phyloP scores from a whole-genome alignment of 257 asterid species.

The Nicotiana sylvestris region DNA sequence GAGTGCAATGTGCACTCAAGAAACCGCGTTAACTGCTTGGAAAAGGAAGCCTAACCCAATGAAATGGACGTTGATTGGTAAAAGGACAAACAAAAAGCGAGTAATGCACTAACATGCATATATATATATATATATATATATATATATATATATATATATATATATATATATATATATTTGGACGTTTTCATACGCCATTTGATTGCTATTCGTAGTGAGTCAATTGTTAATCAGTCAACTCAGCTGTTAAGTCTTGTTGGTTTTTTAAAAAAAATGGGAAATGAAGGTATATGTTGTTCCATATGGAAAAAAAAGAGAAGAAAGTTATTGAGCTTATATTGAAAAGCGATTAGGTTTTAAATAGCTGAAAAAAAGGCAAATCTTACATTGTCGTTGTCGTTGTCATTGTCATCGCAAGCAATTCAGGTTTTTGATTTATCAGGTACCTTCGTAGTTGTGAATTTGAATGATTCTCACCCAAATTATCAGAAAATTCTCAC shows the following conservation, averaged over 20 bases:
- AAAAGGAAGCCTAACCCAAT: neutral
- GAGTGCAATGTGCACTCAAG: neutral
- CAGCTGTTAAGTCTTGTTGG: neutral
- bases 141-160: neutral
- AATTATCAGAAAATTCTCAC: too few relatives aligned
- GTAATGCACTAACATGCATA: neutral
- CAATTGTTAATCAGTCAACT: neutral
- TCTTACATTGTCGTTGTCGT: too few relatives aligned
- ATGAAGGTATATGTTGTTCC: too few relatives aligned
- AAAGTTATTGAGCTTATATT: too few relatives aligned
- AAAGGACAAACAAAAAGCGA: neutral
- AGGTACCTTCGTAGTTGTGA: too few relatives aligned
- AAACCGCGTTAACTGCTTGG: neutral
- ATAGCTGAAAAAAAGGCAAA: too few relatives aligned
- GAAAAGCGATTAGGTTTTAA: too few relatives aligned
- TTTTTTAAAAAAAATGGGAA: too few relatives aligned
- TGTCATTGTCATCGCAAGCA: too few relatives aligned
- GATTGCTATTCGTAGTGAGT: neutral
- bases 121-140: neutral
- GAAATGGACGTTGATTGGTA: conserved; percentile 5
- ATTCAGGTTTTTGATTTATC: too few relatives aligned
- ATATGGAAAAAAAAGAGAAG: too few relatives aligned
- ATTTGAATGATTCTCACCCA: too few relatives aligned
- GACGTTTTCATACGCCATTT: neutral
- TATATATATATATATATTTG: neutral